phyloP scores from a whole-genome alignment of 164 flowering plant species.

The Umbilicus rupestris region DNA sequence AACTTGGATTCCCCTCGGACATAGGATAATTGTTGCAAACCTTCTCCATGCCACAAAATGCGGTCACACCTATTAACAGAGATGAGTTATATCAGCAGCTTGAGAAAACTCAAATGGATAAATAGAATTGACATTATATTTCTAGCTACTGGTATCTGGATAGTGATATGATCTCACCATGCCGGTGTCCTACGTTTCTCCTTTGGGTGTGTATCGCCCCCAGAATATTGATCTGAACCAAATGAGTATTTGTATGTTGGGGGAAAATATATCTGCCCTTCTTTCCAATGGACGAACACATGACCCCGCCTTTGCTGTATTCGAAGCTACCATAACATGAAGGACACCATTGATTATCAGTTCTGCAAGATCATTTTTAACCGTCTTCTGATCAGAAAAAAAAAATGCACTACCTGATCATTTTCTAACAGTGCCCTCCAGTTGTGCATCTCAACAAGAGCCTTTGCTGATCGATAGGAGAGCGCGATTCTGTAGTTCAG shows the following conservation, averaged over 20 bases:
- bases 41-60: conserved; percentile 66
- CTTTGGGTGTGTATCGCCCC: conserved; percentile 75
- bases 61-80: conserved; percentile 54
- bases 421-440: conserved; percentile 81
- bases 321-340: conserved; percentile 43
- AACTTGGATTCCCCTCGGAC: conserved; percentile 67
- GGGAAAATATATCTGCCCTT: conserved; percentile 81
- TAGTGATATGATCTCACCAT: conserved; percentile 42
- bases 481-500: conserved; percentile 68
- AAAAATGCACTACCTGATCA: conserved; percentile 46
- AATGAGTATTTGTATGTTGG: conserved; percentile 92
- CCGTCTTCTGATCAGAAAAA: not conserved
- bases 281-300: conserved; percentile 73
- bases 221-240: conserved; percentile 88
- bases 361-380: not conserved
- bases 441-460: conserved; percentile 88
- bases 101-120: too few relatives aligned
- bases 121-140: not conserved
- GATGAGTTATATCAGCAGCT: not conserved
- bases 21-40: conserved; percentile 63
- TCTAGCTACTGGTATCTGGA: not conserved
- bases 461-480: conserved; percentile 70
- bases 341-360: conserved; percentile 11
- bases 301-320: conserved; percentile 66
- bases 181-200: conserved; percentile 96